These are phyloP conservation scores for Termitomyces sp. DNA, from an alignment of 768 basidiomycete species.

Conservation along the genomic window DNA sequence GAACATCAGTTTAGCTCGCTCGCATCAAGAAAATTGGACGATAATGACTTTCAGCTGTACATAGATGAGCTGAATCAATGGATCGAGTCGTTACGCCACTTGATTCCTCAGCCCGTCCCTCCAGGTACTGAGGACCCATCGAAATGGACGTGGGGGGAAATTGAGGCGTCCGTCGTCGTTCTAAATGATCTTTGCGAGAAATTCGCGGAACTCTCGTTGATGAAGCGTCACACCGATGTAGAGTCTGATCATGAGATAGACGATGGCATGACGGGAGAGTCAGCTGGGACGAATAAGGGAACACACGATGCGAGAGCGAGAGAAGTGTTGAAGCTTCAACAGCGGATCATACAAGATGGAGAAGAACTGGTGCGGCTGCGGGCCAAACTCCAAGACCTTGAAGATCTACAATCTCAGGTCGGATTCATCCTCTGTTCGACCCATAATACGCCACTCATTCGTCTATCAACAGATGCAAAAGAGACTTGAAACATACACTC, in stretches of 20 bases:
- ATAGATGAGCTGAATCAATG: constrained; percentile 3
- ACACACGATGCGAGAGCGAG: not conserved
- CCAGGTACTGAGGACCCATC: not conserved
- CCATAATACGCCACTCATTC: not conserved
- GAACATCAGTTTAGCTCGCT: not conserved
- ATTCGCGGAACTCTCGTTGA: not conserved
- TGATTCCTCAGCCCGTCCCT: not conserved
- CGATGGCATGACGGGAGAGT: not conserved
- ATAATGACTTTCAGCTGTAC: not conserved
- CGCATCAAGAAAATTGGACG: not conserved
- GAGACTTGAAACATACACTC: not conserved
- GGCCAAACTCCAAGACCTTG: not conserved
- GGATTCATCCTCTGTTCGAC: not conserved
- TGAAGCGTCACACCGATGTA: not conserved
- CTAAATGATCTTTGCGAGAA: not conserved
- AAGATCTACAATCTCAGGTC: constrained; percentile 2
- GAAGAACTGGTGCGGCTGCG: constrained; percentile 2
- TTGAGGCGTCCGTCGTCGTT: not conserved
- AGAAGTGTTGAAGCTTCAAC: not conserved
- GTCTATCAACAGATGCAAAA: constrained; percentile 1
- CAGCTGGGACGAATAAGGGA: not conserved
- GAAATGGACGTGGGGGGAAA: constrained; percentile 8
- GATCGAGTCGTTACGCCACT: not conserved
- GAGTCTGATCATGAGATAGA: not conserved
- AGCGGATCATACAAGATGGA: not conserved